Evolutionary conservation across 2,329 filamentous ascomycete genomes (phyloP), one percentile per base, ranked within the genome.

Genomic region (Ophiobolus disseminans): DNA sequence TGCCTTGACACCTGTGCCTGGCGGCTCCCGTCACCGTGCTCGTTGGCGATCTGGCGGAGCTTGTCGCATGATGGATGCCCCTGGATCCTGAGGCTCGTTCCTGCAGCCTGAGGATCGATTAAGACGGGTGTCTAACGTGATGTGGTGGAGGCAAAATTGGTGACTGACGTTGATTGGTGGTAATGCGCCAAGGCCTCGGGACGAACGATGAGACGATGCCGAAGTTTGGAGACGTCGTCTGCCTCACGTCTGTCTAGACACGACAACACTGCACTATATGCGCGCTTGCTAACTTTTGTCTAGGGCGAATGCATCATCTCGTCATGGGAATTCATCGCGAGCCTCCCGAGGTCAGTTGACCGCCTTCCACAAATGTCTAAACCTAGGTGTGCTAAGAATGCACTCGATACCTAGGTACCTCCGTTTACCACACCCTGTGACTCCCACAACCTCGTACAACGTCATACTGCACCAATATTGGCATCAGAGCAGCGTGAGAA

Each of bases 221-320:
- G 62, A 63, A 63, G 51, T 49, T 64, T 57, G 50, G 66, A 69
- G 62, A 69, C 66, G 52, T 48, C 50, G 40, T 54, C 54, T 67
- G 63, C 64, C 40, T 67, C 65, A 68, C 28, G 40, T 23, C 9
- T 16, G 17, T 20, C 26, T 22, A 23, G 20, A 45, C 23, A 31
- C 17, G 5, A 19, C 35, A n/a, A 14, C n/a, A 21, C 17, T 21
- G 25, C 14, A 35, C 34, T 45, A 38, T 38, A 38, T 20, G 22
- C 26, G 42, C 32, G 23, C 9, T 5, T 45, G 9, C 21, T 49
- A 49, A 40, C 44, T n/a, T n/a, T n/a, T n/a, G n/a, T n/a, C n/a
- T n/a, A n/a, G n/a, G n/a, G n/a, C 37, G 7, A 17, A 25, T 14
- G 30, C n/a, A 32, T 11, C 10, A 7, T 14, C 3, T 32, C n/a